Evolutionary conservation across 2,329 filamentous ascomycete genomes (phyloP).

Genomic region (Ustilaginoidea virens): DNA sequence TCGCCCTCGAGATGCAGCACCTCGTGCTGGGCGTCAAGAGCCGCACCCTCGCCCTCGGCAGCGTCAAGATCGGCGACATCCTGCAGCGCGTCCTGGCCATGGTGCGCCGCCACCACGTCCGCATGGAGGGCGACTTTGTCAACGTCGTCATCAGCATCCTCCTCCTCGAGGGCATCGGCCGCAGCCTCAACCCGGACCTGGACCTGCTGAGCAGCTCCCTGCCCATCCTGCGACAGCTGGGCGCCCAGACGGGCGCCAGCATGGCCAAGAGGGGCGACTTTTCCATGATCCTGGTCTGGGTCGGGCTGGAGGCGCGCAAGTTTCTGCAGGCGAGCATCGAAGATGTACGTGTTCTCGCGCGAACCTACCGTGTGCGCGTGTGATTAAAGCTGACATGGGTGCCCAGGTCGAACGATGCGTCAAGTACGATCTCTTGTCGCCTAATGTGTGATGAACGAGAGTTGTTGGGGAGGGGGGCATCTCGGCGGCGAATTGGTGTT

Average conservation of each 20-base stretch:
- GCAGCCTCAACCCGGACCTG: constrained; percentile 69
- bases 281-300: constrained; percentile 82
- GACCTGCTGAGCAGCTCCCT: constrained; percentile 77
- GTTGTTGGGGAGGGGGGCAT: too few relatives aligned
- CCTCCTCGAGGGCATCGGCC: constrained; percentile 83
- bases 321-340: constrained; percentile 85
- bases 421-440: constrained; percentile 76
- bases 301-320: constrained; percentile 72
- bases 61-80: constrained; percentile 92
- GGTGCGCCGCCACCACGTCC: constrained; percentile 84
- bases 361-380: too few relatives aligned
- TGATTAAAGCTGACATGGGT: too few relatives aligned
- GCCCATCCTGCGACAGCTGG: constrained; percentile 78
- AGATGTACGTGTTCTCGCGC: constrained; percentile 59
- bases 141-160: constrained; percentile 95
- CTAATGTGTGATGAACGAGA: constrained; percentile 61
- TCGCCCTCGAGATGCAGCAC: constrained; percentile 93
- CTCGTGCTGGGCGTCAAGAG: constrained; percentile 83
- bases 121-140: constrained; percentile 93
- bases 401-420: constrained; percentile 68
- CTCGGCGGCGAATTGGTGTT: neutral
- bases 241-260: constrained; percentile 56
- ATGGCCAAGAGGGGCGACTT: constrained; percentile 61
- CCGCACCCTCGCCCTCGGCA: constrained; percentile 78
- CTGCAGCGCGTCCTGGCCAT: constrained; percentile 79